phyloP scores from a whole-genome alignment of 108 stramenopile species.

The Fistulifera pelliculosa region DNA sequence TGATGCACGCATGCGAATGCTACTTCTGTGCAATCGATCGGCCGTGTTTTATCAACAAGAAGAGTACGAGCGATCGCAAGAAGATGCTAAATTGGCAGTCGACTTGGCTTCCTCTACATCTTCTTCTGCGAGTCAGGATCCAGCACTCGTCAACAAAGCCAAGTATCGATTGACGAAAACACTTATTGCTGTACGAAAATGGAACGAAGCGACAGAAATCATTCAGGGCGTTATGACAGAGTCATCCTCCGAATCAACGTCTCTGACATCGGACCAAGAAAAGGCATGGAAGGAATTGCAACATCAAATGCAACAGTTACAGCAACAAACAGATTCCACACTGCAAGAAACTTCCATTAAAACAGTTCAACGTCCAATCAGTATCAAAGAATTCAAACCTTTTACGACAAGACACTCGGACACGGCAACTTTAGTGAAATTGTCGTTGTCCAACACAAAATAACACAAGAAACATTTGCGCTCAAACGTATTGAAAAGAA shows the following conservation, averaged over 20 bases:
- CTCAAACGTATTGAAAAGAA: slow-evolving; percentile 94
- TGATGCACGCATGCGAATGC: slow-evolving; percentile 20
- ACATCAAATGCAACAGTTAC: not conserved
- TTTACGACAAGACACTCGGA: slow-evolving; percentile 43
- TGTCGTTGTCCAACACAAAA: slow-evolving; percentile 62
- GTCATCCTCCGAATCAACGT: not conserved
- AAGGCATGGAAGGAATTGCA: slow-evolving; percentile 5
- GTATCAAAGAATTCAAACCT: slow-evolving; percentile 64
- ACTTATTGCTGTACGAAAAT: slow-evolving; percentile 45
- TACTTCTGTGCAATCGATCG: slow-evolving; percentile 73
- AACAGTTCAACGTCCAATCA: slow-evolving; percentile 39
- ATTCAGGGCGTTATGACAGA: slow-evolving; percentile 17
- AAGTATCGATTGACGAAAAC: slow-evolving; percentile 70
- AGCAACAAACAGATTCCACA: slow-evolving; percentile 6
- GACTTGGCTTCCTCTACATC: slow-evolving; percentile 3
- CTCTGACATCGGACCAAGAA: no score
- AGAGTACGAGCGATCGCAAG: slow-evolving; percentile 39
- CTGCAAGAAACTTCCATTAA: slow-evolving; percentile 46
- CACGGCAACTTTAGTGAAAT: slow-evolving; percentile 89
- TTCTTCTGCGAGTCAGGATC: no score
- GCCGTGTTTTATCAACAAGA: slow-evolving; percentile 64
- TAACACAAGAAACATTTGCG: slow-evolving; percentile 84
- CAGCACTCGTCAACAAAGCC: slow-evolving; percentile 31
- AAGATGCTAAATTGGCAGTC: slow-evolving; percentile 54
- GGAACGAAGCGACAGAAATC: slow-evolving; percentile 26